Base-by-base conservation (phyloP, 495 filamentous ascomycete genomes). In the Neurospora africana region DNA sequence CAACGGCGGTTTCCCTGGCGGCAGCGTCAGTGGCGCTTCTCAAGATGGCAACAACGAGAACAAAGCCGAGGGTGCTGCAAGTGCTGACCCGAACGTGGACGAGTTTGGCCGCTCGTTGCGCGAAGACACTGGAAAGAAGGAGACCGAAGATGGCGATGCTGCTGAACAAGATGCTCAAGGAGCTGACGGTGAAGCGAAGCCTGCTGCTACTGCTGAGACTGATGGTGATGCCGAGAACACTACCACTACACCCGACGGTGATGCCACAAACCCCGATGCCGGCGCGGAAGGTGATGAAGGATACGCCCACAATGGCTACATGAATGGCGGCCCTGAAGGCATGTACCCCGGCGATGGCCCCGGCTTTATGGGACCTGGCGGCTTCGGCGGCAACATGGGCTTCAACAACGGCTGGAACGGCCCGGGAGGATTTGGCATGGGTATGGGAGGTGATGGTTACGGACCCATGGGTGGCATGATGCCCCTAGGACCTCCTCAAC, bases 31-130 rank as follows among this genome's bases (percentile, higher is more conserved):
- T n/a, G 71, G 38, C 17, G 40, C 38, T 21, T 61, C 53, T 33
- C 53, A 61, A 33, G 74, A 71, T 39, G 65, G 53, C 69, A 58
- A 71, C 67, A 17, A 72, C 38, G 61, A 44, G 38, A 30, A 44
- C 70, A 72, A 76, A 36, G 47, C 69, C 40, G 76, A 74, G 69
- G 71, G 68, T 61, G 70, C 71, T 53, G 70, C 73, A 36, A 72
- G 68, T 15, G 30, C 77, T 4, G 72, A 76, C 36, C 74, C 73
- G 70, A 82, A 80, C 73, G 84, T 86, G 41, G 86, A 87, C 78
- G 85, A 87, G 73, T 87, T 86, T 77, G 86, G 86, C 47, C 82
- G 86, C 72, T 76, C 81, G n/a, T 78, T 85, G 37, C 84, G 82
- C 37, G 76, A 58, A 33, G 78, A 75, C 6, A 73, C 73, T 23